A percentile compares a stretch with the other conserved stretches of the same genome.
These are phyloP conservation scores for Pisolithus orientalis DNA, from an alignment of 768 basidiomycete species.

Conservation along the genomic window DNA sequence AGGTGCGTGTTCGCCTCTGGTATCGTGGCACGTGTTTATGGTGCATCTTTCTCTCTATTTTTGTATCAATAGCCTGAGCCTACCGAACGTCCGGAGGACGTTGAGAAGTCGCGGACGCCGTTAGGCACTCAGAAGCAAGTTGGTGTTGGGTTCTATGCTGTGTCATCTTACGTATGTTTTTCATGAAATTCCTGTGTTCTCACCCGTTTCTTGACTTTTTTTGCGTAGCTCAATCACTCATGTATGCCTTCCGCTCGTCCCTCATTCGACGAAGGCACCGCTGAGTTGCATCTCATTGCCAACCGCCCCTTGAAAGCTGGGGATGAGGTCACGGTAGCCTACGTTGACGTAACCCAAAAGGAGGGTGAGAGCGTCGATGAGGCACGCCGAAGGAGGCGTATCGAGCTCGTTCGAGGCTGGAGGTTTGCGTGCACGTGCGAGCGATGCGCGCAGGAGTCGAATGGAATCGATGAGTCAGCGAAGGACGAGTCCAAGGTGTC, in stretches of 20 bases:
- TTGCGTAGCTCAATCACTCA: constrained; percentile 55
- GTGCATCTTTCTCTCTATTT: background rate
- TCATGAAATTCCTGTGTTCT: background rate
- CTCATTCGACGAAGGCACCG: constrained; percentile 57
- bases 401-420: constrained; percentile 78
- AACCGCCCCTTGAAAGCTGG: constrained; percentile 62
- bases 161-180: constrained; percentile 62
- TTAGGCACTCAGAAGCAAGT: constrained; percentile 70
- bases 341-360: constrained; percentile 59
- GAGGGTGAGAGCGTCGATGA: constrained; percentile 46
- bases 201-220: background rate
- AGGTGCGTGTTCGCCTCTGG: constrained; percentile 37
- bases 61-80: constrained; percentile 40
- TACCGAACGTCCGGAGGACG: constrained; percentile 55
- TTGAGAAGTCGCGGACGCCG: constrained; percentile 72
- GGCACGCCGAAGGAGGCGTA: constrained; percentile 58
- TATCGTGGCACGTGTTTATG: background rate
- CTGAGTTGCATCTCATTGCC: constrained; percentile 67
- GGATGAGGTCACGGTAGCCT: constrained; percentile 71
- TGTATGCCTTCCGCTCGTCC: constrained; percentile 65
- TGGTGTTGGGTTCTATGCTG: constrained; percentile 67
- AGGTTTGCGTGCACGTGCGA: constrained; percentile 69
- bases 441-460: constrained; percentile 54
- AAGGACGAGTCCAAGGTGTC: constrained; percentile 50
- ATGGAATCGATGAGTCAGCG: constrained; percentile 25